Evolutionary conservation across 768 basidiomycete species (phyloP).

Genomic region (Pleurotus citrinopileatus): DNA sequence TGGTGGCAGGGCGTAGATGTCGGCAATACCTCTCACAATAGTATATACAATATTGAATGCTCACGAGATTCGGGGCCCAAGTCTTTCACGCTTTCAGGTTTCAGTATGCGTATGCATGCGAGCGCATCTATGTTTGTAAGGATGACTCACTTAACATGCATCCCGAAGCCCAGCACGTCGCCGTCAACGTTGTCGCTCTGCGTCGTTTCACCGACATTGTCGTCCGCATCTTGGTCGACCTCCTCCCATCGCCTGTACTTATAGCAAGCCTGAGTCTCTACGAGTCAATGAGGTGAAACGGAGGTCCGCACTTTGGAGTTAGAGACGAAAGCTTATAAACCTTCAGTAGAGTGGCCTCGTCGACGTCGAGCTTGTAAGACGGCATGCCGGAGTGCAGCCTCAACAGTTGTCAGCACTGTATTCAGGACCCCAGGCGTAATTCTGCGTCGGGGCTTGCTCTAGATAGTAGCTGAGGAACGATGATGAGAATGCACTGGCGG

Average conservation of each 20-base stretch:
- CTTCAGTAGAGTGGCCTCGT: constrained; percentile 83
- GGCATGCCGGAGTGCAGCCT: constrained; percentile 1
- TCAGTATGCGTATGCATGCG: constrained; percentile 13
- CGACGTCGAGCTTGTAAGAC: constrained; percentile 54
- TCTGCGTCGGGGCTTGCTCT: too few relatives aligned
- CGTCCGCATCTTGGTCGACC: constrained; percentile 80
- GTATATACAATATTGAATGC: constrained; percentile 22
- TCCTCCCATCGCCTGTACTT: constrained; percentile 88
- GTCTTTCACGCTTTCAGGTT: constrained; percentile 50
- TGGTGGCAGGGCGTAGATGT: too few relatives aligned
- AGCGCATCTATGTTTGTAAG: too few relatives aligned
- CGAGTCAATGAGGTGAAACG: neutral
- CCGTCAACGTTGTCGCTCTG: constrained; percentile 55
- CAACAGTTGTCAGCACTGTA: too few relatives aligned
- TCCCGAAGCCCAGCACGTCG: constrained; percentile 80
- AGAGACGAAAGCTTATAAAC: constrained; percentile 82
- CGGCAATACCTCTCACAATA: neutral
- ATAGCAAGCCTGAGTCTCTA: constrained; percentile 1
- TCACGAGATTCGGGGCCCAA: constrained; percentile 80
- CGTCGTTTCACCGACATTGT: constrained; percentile 65
- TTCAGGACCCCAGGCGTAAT: too few relatives aligned
- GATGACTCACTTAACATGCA: constrained; percentile 57
- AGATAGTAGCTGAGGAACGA: too few relatives aligned
- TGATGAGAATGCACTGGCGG: too few relatives aligned
- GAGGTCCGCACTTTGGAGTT: constrained; percentile 59